A percentile compares a stretch with the other conserved stretches of the same genome.
Evolutionary conservation across 2,329 filamentous ascomycete genomes (phyloP).

Genomic region (Colletotrichum theobromicola): DNA sequence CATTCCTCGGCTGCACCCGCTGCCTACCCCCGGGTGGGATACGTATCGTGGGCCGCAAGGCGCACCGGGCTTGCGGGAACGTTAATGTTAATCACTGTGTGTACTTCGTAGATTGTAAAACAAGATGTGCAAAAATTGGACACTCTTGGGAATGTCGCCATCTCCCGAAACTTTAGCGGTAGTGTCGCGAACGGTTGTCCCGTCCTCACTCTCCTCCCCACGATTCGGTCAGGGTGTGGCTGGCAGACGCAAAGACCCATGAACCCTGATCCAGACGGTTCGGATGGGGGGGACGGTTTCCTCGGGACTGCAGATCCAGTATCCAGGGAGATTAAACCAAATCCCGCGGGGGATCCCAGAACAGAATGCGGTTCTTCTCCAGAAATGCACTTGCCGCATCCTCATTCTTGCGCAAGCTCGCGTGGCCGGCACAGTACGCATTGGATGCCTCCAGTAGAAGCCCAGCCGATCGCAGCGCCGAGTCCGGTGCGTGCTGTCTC

Average conservation of each 20-base stretch:
- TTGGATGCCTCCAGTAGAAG: neutral
- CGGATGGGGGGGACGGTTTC: neutral
- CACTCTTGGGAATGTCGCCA: neutral
- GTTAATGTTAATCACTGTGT: no score
- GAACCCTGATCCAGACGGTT: constrained; percentile 6
- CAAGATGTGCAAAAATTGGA: no score
- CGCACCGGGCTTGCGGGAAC: neutral
- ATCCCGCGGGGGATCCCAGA: no score
- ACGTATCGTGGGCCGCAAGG: neutral
- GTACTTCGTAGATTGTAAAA: no score
- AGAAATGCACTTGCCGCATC: neutral
- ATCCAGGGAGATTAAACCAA: neutral
- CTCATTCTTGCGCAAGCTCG: neutral
- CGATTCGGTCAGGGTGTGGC: neutral
- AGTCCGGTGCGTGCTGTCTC: neutral
- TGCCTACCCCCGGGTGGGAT: neutral
- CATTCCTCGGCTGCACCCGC: neutral
- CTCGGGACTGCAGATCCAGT: neutral
- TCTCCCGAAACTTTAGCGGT: neutral
- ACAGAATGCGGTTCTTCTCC: neutral
- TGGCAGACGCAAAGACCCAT: neutral
- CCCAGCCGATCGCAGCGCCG: neutral
- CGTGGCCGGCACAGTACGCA: neutral
- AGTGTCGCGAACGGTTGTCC: neutral
- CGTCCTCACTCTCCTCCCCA: neutral